A percentile compares a stretch with the other conserved stretches of the same genome.
Conservation (phyloP, 1,284 basidiomycete genomes). For the Kalmanozyma brasiliensis region DNA sequence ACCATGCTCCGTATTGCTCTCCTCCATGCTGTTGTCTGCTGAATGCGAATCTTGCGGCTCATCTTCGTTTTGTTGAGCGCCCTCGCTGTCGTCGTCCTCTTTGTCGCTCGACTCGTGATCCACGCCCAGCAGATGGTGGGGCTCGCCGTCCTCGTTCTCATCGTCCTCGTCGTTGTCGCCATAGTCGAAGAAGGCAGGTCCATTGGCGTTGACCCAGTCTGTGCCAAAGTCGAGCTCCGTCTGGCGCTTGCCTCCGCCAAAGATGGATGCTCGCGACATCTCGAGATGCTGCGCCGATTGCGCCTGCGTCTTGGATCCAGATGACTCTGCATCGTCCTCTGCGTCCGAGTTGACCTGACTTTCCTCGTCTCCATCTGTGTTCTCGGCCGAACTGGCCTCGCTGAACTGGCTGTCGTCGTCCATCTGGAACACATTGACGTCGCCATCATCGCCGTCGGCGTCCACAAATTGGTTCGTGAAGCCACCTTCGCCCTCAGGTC, state of each 20-base stretch:
- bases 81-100: slow-evolving; percentile 3
- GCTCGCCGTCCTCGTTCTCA: slow-evolving; percentile 36
- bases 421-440: slow-evolving; percentile 40
- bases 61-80: neutral
- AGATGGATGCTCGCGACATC: slow-evolving; percentile 31
- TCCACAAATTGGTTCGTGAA: slow-evolving; percentile 34
- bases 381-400: slow-evolving; percentile 8
- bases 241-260: slow-evolving; percentile 24
- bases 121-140: slow-evolving; percentile 50
- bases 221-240: slow-evolving; percentile 26
- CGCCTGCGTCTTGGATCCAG: slow-evolving; percentile 8
- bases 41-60: slow-evolving; percentile 6
- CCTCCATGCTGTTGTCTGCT: slow-evolving; percentile 43
- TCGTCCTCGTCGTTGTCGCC: slow-evolving; percentile 32
- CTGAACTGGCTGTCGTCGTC: slow-evolving; percentile 28
- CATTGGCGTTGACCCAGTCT: slow-evolving; percentile 38
- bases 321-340: slow-evolving; percentile 8
- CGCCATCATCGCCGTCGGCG: slow-evolving; percentile 25
- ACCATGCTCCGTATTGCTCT: slow-evolving; percentile 5
- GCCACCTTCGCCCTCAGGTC: slow-evolving; percentile 33
- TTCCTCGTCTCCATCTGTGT: slow-evolving; percentile 4
- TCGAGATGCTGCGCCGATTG: slow-evolving; percentile 43
- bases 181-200: slow-evolving; percentile 46
- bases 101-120: slow-evolving; percentile 44
- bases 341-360: slow-evolving; percentile 3